Evolutionary conservation across 495 filamentous ascomycete species (phyloP).

Genomic region (Stereocaulon alpinum): DNA sequence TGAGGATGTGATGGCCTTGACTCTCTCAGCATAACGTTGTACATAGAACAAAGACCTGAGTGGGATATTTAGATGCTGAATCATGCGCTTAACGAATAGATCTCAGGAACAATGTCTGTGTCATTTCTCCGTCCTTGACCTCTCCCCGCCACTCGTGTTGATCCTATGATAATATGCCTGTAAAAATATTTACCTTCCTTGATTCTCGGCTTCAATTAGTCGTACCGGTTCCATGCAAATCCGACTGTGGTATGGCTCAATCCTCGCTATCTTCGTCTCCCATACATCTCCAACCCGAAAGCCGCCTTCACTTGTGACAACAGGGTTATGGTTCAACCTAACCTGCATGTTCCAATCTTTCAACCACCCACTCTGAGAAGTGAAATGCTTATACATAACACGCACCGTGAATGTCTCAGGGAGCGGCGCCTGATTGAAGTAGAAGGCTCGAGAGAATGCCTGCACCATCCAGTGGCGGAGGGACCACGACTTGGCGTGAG

Average conservation of each 20-base stretch:
- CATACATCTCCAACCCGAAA: constrained; percentile 41
- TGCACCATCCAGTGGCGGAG: constrained; percentile 53
- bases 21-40: background rate
- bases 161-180: too few species aligned
- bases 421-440: constrained; percentile 52
- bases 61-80: background rate
- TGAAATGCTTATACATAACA: constrained; percentile 27
- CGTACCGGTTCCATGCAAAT: constrained; percentile 44
- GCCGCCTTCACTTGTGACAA: constrained; percentile 27
- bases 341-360: constrained; percentile 26
- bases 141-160: background rate
- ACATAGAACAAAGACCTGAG: background rate
- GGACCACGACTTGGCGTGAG: constrained; percentile 29
- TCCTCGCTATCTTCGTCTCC: constrained; percentile 46
- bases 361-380: constrained; percentile 21
- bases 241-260: constrained; percentile 42
- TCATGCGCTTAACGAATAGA: background rate
- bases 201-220: constrained; percentile 27
- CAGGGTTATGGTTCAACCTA: constrained; percentile 23
- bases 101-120: background rate
- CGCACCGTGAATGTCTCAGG: constrained; percentile 47
- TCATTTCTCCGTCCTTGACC: background rate
- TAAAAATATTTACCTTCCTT: too few species aligned
- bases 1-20: background rate
- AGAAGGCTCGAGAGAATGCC: constrained; percentile 65